Percentiles rank a stretch among this genome's conserved stretches.
Evolutionary conservation across 768 basidiomycete genomes (phyloP).

Genomic region (Xerocomus potaroensis): DNA sequence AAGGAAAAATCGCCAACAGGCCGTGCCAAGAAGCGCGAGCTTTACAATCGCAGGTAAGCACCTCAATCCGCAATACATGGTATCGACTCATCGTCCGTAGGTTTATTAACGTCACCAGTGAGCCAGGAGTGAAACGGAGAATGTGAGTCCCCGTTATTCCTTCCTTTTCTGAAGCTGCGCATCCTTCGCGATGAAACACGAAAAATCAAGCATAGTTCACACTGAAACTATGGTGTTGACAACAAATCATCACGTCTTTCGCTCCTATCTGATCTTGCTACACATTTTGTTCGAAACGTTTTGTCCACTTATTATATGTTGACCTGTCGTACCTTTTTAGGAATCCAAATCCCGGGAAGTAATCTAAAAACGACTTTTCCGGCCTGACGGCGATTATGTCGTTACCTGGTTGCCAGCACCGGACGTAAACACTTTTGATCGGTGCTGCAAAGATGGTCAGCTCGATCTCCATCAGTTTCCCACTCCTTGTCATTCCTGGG

Average conservation of each 20-base stretch:
- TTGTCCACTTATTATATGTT: background rate
- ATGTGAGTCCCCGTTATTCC: constrained; percentile 67
- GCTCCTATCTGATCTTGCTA: constrained; percentile 93
- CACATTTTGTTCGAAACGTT: background rate
- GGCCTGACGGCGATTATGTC: background rate
- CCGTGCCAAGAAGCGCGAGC: constrained; percentile 92
- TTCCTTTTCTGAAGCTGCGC: constrained; percentile 30
- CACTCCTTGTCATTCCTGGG: background rate
- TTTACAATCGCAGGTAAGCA: constrained; percentile 86
- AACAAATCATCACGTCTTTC: constrained; percentile 93
- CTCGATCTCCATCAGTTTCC: background rate
- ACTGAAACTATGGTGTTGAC: constrained; percentile 86
- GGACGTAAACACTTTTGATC: background rate
- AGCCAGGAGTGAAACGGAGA: constrained; percentile 85
- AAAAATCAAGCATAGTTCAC: constrained; percentile 89
- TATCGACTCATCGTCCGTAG: constrained; percentile 31
- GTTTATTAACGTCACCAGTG: constrained; percentile 88
- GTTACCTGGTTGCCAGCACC: background rate
- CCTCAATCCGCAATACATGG: background rate
- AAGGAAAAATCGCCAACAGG: constrained; percentile 97
- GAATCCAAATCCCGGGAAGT: constrained; percentile 16
- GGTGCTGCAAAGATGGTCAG: background rate
- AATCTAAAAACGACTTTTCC: background rate
- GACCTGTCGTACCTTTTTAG: constrained; percentile 5
- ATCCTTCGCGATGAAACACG: constrained; percentile 23